Base-by-base conservation (phyloP, 768 basidiomycete species). In the Boletus rufocinnamomeus region DNA sequence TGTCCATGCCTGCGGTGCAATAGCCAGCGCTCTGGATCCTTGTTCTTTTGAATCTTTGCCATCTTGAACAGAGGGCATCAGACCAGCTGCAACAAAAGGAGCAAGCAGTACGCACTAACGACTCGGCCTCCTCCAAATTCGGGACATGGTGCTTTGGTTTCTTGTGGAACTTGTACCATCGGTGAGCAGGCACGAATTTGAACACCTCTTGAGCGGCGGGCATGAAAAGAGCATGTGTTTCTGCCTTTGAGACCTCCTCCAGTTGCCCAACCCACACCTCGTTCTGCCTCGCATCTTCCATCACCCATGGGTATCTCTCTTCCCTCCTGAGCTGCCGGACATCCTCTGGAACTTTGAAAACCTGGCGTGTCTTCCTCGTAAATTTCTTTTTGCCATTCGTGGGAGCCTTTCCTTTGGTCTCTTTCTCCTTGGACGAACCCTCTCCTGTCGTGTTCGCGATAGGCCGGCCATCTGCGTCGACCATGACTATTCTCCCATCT, bases 101-200 rank as follows among this genome's bases (percentile, higher is more conserved):
- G 11, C 30, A 46, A 23, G 40, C 28, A 50, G 45, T 58, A 71
- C 77, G 75, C 82, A 84, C 91, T 73, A 81, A 76, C 67, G 79
- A 85, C 81, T 82, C 92, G 65, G 78, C 88, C 75, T 78, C 85
- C 75, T 77, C 89, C 74, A 80, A 79, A 41, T 83, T 82, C 45
- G 86, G 87, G 17, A 91, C 76, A 66, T 84, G 81, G 66, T 92
- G 85, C 66, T 86, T 88, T 44, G 89, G 81, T 64, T 86, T 86
- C 79, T 92, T 93, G 75, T 91, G 91, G 70, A 94, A 94, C 73
- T 92, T 93, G 80, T 95, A 95, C 90, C 91, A 95, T 45, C 93
- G 82, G 70, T 92, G 85, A 6, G 91, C 85, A 16, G 92, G 88
- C 13, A 95, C 88, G 73, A 95, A 93, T 68, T 91, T 87, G 80